Evolutionary conservation across 768 basidiomycete genomes (phyloP), one percentile per base, ranked within the genome.

Genomic region (Tubosaeta brunneosetosa): DNA sequence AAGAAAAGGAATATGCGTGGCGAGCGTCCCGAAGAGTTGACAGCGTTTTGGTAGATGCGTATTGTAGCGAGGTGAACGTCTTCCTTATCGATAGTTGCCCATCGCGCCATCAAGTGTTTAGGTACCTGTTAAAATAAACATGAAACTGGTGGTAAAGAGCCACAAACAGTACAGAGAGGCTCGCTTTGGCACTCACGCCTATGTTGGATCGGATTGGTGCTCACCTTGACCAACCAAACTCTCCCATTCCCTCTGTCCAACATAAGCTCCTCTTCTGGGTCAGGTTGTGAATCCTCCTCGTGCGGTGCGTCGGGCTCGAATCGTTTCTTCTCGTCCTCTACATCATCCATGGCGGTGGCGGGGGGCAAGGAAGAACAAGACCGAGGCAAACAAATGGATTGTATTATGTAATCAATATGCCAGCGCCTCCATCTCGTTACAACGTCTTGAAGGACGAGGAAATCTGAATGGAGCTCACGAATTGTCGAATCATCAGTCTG

Each of bases 171-270:
- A 22, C 13, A 16, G 31, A 7, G 32, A 34, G 22, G 37, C 27
- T n/a, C 32, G 33, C 50, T 22, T 42, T 8, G 22, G 44, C 29
- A 31, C 44, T 41, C 22, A 14, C 46, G 26, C 11, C 26, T 17
- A 12, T 26, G 27, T 25, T 27, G 17, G 31, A 44, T 34, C n/a
- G 19, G 40, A 22, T 7, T 14, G 48, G n/a, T 33, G 67, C 76
- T 59, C 59, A 89, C 90, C 81, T 91, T 91, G 63, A 91, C 88
- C 40, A 91, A 75, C 91, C 90, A 94, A 16, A 91, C 85, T 56
- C 82, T 73, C 43, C 89, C 86, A 44, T 82, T 81, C 17, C 84
- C 85, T 55, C 83, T 78, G 66, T 87, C 82, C 33, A 90, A 72
- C 79, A 89, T 85, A n/a, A 93, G 74, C 43, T 83, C 78, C 66